Conservation (phyloP, 2,329 filamentous ascomycete genomes). For the Penicillium psychrosexuale region DNA sequence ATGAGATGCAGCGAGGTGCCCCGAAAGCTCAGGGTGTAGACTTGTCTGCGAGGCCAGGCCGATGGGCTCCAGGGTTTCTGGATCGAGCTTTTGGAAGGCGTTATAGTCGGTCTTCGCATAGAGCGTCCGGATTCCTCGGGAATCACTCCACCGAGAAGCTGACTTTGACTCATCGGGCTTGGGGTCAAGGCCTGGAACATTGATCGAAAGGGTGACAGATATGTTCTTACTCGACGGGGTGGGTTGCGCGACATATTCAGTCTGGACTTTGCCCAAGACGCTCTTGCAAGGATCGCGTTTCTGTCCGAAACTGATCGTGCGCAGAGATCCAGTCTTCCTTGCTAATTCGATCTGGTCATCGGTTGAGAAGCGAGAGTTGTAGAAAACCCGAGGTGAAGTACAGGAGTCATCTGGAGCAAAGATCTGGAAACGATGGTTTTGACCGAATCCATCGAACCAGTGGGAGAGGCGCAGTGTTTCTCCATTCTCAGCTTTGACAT, state of each 20-base stretch:
- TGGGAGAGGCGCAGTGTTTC: constrained; percentile 61
- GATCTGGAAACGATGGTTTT: constrained; percentile 71
- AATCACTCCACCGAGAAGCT: constrained; percentile 28
- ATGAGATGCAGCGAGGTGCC: constrained; percentile 67
- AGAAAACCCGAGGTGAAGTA: constrained; percentile 53
- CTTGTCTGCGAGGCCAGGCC: constrained; percentile 57
- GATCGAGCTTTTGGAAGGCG: constrained; percentile 61
- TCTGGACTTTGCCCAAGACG: constrained; percentile 63
- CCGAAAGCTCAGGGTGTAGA: constrained; percentile 67
- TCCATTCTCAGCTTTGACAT: constrained; percentile 60
- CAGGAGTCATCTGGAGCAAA: constrained; percentile 40
- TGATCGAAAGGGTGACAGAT: constrained; percentile 62
- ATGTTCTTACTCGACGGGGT: constrained; percentile 63
- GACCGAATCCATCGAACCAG: constrained; percentile 76
- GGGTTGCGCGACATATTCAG: constrained; percentile 31
- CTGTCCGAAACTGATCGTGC: constrained; percentile 65
- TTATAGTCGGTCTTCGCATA: constrained; percentile 60
- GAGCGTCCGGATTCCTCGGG: constrained; percentile 47
- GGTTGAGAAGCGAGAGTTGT: constrained; percentile 68
- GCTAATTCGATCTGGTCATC: constrained; percentile 62
- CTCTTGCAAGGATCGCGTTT: constrained; percentile 70
- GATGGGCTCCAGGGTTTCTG: constrained; percentile 68
- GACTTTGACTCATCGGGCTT: constrained; percentile 17
- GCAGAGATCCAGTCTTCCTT: constrained; percentile 56
- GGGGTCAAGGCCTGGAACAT: constrained; percentile 57